A percentile compares a stretch with the other conserved stretches of the same genome.
Evolutionary conservation across 305 asterid genomes (phyloP).

Genomic region (Fraxinus greggii): DNA sequence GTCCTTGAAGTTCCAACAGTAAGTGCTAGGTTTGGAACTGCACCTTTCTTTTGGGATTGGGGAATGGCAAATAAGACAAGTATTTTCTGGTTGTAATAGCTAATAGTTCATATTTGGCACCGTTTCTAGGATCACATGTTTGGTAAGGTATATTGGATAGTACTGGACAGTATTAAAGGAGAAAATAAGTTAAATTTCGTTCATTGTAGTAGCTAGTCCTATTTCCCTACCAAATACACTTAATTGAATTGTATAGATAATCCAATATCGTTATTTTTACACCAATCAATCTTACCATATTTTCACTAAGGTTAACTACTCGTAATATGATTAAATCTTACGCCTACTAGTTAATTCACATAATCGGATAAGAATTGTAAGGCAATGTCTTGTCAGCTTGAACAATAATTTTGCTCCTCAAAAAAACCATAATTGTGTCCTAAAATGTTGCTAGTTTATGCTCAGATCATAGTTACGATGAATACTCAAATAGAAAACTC

Average conservation of each 20-base stretch:
- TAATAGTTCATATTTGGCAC: background rate
- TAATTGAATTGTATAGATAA: background rate
- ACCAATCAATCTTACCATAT: background rate
- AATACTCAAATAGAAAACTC: background rate
- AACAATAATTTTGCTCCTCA: background rate
- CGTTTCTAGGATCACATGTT: background rate
- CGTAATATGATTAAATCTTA: background rate
- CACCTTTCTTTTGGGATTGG: conserved; percentile 67
- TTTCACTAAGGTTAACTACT: background rate
- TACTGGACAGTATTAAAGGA: background rate
- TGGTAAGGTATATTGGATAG: background rate
- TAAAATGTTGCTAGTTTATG: background rate
- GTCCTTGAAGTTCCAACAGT: conserved; percentile 55
- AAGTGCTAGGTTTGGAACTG: conserved; percentile 64
- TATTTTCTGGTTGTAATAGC: conserved; percentile 13
- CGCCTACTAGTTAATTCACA: background rate
- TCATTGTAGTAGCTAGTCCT: background rate
- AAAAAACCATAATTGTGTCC: background rate
- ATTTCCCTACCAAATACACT: background rate
- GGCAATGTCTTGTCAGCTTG: background rate
- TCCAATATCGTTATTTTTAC: background rate
- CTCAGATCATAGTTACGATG: background rate
- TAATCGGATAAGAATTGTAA: background rate
- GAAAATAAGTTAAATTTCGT: background rate
- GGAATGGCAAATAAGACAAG: conserved; percentile 58